Evolutionary conservation across 441 rosid genomes (phyloP), one percentile per base, ranked within the genome.

Genomic region (Erodium trifolium): DNA sequence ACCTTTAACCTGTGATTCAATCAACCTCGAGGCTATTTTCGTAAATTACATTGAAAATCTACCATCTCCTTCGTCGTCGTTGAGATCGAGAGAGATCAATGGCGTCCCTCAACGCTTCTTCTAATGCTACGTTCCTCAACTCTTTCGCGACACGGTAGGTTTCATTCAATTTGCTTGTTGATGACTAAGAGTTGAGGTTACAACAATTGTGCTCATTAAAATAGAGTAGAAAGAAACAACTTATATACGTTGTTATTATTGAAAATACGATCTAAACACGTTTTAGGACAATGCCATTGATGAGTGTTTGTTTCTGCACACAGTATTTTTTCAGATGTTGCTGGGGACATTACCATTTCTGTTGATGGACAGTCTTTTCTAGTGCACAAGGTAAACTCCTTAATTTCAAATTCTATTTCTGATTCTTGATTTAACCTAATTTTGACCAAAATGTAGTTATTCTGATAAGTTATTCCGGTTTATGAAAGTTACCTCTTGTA

Each of bases 311-410:
- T 55, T 69, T 69, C 16, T 73, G 76, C 23, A 35, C 67, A 73
- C 81, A 92, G 98, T 14, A 86, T 92, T 34, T 90, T 90, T 77
- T 85, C 96, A 1, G 98, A 88, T 66, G 93, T 92, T 51, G 93
- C 97, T 0, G 92, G 93, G 71, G 98, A 90, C 79, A 78, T 92
- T 70, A 90, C 90, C 5, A 80, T 90, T 71, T 75, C 83, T 55
- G 91, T 90, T 2, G 87, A 82, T 41, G 96, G 88, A 27, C 93
- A 88, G 41, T 80, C 97, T 45, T 92, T 92, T 76, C 85, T 90
- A 51, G 84, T 92, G 27, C 98, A 92, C 75, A 92, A 90, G 89
- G 98, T 90, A 3, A 80, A 72, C 14, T 27, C 3, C 65, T 18
- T 60, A 7, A 10, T 62, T 23, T 62, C 2, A 10, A 53, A 53